Evolutionary conservation across 345 rosid species (phyloP), one percentile per base, ranked within the genome.

Genomic region (Atalantia buxifolia): DNA sequence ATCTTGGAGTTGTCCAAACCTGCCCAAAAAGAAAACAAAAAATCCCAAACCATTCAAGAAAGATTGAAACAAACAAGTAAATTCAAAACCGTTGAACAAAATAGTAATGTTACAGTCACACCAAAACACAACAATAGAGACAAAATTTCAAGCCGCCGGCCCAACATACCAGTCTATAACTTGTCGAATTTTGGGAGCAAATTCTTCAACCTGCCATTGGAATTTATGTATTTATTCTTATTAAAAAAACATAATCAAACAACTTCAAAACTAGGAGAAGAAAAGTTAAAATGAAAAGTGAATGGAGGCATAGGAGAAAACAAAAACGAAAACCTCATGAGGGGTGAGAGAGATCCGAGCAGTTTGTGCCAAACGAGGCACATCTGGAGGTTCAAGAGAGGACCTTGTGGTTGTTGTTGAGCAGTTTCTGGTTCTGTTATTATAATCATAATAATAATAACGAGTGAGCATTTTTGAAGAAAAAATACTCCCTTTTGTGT

Each of bases 1-100:
- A 69, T 87, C 90, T 85, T 92, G 98, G 83, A 94, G 97, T 83
- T 94, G 95, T 40, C 98, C 98, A 84, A 94, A 93, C 98, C 98
- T 94, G 83, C 79, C 81, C 75, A 48, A 57, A 75, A 75, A 25
- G 14, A 28, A 73, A 25, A 73, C 2, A 7, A 74, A 36, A 12
- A 12, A 61, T 28, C 12, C 61, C 61, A 45, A 45, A 45, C 30
- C 36, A 45, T 55, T 21, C 19, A 66, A 25, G 45, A 71, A 55
- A 57, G 60, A 36, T 42, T 28, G 57, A 62, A 25, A 28, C 38
- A 45, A 10, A 19, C 38, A 62, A 42, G 28, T 62, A 16, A 70
- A 14, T 6, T 18, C 8, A 64, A 64, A 31, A 30, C 6, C 2
- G 16, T 19, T 30, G 8, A 9, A 13, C 18, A 33, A 64, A 2